Base-by-base conservation (phyloP, 2,329 filamentous ascomycete species). In the Aspergillus novofumigatus region DNA sequence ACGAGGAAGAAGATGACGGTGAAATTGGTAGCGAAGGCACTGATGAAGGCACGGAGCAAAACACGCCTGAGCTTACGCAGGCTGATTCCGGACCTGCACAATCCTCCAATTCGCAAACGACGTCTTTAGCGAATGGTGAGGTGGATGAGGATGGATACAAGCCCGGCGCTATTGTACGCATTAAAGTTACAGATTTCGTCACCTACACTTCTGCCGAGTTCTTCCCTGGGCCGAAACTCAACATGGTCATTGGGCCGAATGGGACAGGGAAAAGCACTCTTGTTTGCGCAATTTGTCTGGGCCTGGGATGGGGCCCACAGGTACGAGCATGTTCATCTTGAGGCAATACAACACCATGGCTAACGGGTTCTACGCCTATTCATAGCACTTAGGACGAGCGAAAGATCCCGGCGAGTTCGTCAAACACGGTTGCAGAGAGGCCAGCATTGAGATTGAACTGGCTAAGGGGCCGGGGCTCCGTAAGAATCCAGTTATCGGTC, bases 171-270 rank as follows among this genome's bases (percentile, higher is more conserved):
- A 95, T 99, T 64, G 86, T 97, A 51, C 86, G 92, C 38, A 91
- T 99, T 50, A 88, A 86, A 64, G 82, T 97, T 48, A 84, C 83
- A 51, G 90, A 97, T 74, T 99, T 99, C 66, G 91, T 99, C 55
- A 99, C 94, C 0, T 99, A 99, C 75, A 92, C 90, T 51, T 86
- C 88, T 53, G 93, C 92, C 55, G 92, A 96, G 63, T 97, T 97
- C 73, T 85, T 88, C 57, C 91, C 92, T 11, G 94, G 94, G 0
- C 93, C 94, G 0, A 93, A 90, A 70, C 75, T 99, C 68, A 99
- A 99, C 72, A 97, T 99, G 93, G 88, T 99, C 53, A 96, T 99
- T 65, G 94, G 94, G 0, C 94, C 94, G n/a, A 99, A 99, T 68
- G 94, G 94, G 35, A 97, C 94, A 0, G 94, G 94, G 55, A 99